Conservation (phyloP, 352 stramenopile species). For the Phytophthora multivora region DNA sequence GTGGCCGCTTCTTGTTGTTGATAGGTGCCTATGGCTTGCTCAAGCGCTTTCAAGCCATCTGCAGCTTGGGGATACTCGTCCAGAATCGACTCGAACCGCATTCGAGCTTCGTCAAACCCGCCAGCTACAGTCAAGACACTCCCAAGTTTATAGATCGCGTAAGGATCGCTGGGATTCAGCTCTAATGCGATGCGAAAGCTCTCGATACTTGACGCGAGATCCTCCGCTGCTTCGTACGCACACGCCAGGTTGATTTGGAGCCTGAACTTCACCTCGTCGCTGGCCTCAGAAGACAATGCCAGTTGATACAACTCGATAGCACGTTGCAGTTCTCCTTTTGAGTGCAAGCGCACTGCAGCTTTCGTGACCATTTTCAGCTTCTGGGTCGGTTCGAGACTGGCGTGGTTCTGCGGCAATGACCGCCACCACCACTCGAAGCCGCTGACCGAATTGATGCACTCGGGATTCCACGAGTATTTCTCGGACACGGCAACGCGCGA, state of each 20-base stretch:
- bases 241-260: constrained; percentile 75
- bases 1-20: constrained; percentile 35
- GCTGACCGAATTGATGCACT: constrained; percentile 78
- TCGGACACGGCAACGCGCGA: constrained; percentile 49
- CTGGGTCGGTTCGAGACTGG: constrained; percentile 62
- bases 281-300: constrained; percentile 57
- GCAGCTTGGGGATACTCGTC: constrained; percentile 54
- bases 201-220: constrained; percentile 38
- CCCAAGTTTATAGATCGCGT: constrained; percentile 69
- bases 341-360: constrained; percentile 71
- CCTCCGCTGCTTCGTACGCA: constrained; percentile 52
- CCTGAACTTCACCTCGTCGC: constrained; percentile 62
- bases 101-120: constrained; percentile 46
- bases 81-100: constrained; percentile 47
- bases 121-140: constrained; percentile 41
- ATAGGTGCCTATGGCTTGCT: constrained; percentile 26
- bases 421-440: constrained; percentile 86
- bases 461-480: constrained; percentile 74
- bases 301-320: constrained; percentile 77
- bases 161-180: constrained; percentile 51
- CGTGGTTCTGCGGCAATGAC: constrained; percentile 66
- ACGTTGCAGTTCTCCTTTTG: constrained; percentile 58
- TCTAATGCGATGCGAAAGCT: constrained; percentile 52
- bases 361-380: constrained; percentile 86
- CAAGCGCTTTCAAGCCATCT: constrained; percentile 48